phyloP scores from a whole-genome alignment of 2,329 filamentous ascomycete genomes.

The Hypocreales sp. region DNA sequence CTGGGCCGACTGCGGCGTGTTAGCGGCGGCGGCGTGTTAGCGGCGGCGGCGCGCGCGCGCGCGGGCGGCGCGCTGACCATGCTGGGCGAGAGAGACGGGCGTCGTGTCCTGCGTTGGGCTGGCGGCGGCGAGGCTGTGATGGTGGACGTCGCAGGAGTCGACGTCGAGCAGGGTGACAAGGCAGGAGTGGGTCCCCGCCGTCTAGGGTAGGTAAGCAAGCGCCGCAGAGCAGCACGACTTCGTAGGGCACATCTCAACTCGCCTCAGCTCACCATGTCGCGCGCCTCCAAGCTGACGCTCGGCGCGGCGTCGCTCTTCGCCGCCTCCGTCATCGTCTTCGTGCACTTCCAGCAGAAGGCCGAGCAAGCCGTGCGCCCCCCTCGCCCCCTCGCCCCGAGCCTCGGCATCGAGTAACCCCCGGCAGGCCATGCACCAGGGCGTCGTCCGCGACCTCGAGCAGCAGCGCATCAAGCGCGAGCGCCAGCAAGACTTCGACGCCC shows the following conservation, averaged over 20 bases:
- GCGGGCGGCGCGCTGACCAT: too few relatives aligned
- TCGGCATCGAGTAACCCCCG: too few relatives aligned
- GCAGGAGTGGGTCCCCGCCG: too few relatives aligned
- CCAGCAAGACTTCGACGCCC: slow-evolving; percentile 88
- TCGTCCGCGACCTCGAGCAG: slow-evolving; percentile 88
- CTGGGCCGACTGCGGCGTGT: slow-evolving; percentile 63
- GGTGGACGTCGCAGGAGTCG: too few relatives aligned
- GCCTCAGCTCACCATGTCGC: slow-evolving; percentile 54
- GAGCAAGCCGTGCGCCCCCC: slow-evolving; percentile 57
- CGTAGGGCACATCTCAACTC: too few relatives aligned
- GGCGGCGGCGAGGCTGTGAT: too few relatives aligned
- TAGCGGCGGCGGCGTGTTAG: background rate
- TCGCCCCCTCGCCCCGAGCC: background rate
- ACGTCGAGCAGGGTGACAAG: too few relatives aligned
- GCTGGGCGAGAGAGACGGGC: too few relatives aligned
- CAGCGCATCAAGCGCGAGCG: slow-evolving; percentile 82
- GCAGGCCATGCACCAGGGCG: slow-evolving; percentile 89
- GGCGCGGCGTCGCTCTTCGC: slow-evolving; percentile 63
- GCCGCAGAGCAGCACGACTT: too few relatives aligned
- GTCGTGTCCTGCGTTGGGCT: too few relatives aligned
- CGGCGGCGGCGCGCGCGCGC: too few relatives aligned
- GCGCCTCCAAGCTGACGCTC: slow-evolving; percentile 75
- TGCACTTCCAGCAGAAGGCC: slow-evolving; percentile 75
- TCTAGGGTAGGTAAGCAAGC: too few relatives aligned
- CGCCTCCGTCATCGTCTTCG: slow-evolving; percentile 61